These are phyloP conservation scores for Quercus phellos DNA, from an alignment of 331 rosid genomes.

Conservation along the genomic window DNA sequence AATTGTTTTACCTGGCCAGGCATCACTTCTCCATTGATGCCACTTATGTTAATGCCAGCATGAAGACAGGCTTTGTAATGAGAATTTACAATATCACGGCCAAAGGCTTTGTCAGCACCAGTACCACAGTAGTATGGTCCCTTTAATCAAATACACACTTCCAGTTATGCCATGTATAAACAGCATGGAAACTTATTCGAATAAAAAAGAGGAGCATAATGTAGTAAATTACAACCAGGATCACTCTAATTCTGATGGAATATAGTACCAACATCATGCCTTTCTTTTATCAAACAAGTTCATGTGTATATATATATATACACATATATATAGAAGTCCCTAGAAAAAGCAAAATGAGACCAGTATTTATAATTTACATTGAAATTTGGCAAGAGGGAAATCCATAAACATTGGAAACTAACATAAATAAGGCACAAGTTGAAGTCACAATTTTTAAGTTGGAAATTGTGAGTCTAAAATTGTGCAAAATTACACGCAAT, in stretches of 20 bases:
- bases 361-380: background rate
- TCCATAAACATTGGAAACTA: background rate
- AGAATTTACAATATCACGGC: slow-evolving; percentile 81
- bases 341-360: background rate
- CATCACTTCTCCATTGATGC: slow-evolving; percentile 98
- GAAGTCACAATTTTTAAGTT: no score
- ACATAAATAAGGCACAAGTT: background rate
- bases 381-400: background rate
- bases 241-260: background rate
- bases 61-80: slow-evolving; percentile 91
- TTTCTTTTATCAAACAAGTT: background rate
- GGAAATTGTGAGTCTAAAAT: no score
- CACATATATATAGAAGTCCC: background rate
- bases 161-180: background rate
- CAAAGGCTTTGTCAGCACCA: slow-evolving; percentile 94
- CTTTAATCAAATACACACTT: slow-evolving; percentile 29
- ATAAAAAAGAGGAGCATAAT: background rate
- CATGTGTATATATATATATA: no score
- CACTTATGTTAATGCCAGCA: slow-evolving; percentile 88
- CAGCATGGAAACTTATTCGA: background rate
- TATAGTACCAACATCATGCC: background rate
- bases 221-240: background rate
- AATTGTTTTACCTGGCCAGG: slow-evolving; percentile 76
- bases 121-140: slow-evolving; percentile 88
- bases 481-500: no score